A percentile compares a stretch with the other conserved stretches of the same genome.
These are phyloP conservation scores for Lentithecium fluviatile DNA, from an alignment of 495 filamentous ascomycete species.

Conservation along the genomic window DNA sequence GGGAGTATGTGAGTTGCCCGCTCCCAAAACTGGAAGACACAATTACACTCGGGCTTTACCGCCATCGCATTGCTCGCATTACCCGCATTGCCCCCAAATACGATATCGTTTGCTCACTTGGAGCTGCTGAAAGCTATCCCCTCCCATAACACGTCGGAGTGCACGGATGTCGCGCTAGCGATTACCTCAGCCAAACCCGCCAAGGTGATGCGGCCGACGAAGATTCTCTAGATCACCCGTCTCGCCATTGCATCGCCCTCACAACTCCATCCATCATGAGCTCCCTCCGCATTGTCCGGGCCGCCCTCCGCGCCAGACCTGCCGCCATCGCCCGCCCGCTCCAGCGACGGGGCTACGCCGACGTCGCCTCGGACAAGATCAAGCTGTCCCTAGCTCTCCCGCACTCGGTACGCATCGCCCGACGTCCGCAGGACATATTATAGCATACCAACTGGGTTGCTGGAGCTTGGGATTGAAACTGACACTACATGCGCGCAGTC, in stretches of 20 bases:
- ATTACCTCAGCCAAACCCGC: too few species aligned
- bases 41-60: too few species aligned
- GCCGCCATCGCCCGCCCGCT: slow-evolving; percentile 64
- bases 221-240: too few species aligned
- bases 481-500: slow-evolving; percentile 46
- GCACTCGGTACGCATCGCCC: slow-evolving; percentile 76
- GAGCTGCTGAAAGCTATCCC: too few species aligned
- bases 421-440: neutral
- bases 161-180: too few species aligned
- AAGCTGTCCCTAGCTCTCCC: slow-evolving; percentile 94
- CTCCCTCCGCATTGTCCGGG: slow-evolving; percentile 83
- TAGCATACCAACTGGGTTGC: neutral
- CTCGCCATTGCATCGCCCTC: slow-evolving; percentile 38
- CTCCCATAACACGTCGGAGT: too few species aligned
- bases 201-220: too few species aligned
- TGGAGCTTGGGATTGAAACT: neutral
- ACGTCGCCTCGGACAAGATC: slow-evolving; percentile 94
- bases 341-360: slow-evolving; percentile 87
- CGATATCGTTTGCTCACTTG: too few species aligned
- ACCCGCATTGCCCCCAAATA: too few species aligned
- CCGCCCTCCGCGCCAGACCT: slow-evolving; percentile 76
- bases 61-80: too few species aligned
- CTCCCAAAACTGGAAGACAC: too few species aligned
- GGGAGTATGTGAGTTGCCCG: too few species aligned
- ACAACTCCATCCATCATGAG: slow-evolving; percentile 62